Percentiles rank a stretch among this genome's conserved stretches.
Conservation (phyloP, 2,329 filamentous ascomycete species). For the Colletotrichum falcatum region DNA sequence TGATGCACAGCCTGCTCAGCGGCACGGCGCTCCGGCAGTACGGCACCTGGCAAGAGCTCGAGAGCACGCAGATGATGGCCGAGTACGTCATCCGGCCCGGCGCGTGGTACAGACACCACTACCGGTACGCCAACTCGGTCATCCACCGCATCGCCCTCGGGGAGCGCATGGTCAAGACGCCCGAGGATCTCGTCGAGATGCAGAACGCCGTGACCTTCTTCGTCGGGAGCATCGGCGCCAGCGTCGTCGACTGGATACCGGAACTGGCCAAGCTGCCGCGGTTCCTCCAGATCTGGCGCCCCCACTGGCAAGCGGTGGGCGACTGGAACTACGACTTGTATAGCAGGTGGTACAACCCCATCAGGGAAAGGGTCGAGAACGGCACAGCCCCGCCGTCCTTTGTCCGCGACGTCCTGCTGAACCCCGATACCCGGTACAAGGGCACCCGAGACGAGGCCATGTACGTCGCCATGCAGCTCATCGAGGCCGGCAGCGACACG, state of each 20-base stretch:
- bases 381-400: slow-evolving; percentile 50
- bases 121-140: slow-evolving; percentile 55
- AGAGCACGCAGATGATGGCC: slow-evolving; percentile 52
- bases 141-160: slow-evolving; percentile 52
- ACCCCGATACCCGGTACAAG: slow-evolving; percentile 44
- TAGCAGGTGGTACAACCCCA: slow-evolving; percentile 50
- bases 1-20: slow-evolving; percentile 54
- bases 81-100: slow-evolving; percentile 46
- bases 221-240: slow-evolving; percentile 50
- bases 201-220: slow-evolving; percentile 53
- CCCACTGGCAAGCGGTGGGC: slow-evolving; percentile 50
- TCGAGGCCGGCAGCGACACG: slow-evolving; percentile 59
- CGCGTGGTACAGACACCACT: slow-evolving; percentile 54
- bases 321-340: slow-evolving; percentile 51
- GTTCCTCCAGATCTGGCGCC: slow-evolving; percentile 48
- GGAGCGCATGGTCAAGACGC: slow-evolving; percentile 48
- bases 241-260: slow-evolving; percentile 54
- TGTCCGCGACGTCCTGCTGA: slow-evolving; percentile 50
- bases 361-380: slow-evolving; percentile 43
- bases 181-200: slow-evolving; percentile 51
- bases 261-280: slow-evolving; percentile 48
- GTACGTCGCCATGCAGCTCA: slow-evolving; percentile 51
- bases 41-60: slow-evolving; percentile 50
- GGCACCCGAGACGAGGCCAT: slow-evolving; percentile 53
- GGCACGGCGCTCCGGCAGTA: slow-evolving; percentile 50